A percentile compares a stretch with the other conserved stretches of the same genome.
phyloP scores from a whole-genome alignment of 768 basidiomycete species.

The Porphyrellus cyaneotinctus region DNA sequence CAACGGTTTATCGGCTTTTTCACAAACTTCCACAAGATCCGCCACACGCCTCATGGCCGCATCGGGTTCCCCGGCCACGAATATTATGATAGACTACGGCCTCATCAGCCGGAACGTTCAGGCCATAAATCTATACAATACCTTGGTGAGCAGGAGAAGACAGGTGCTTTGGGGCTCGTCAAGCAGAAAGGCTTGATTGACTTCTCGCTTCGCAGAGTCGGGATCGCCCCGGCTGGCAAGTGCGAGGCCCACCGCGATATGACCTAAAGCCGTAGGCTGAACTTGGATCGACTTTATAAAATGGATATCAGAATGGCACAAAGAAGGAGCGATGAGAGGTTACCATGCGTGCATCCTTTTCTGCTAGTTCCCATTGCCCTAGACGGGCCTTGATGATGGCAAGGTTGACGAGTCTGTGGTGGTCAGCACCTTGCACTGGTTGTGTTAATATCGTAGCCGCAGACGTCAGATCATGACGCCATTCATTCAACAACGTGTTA shows the following conservation, averaged over 20 bases:
- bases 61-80: neutral
- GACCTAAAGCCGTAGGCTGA: neutral
- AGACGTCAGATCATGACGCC: neutral
- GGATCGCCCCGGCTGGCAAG: neutral
- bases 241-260: neutral
- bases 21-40: neutral
- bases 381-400: neutral
- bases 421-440: neutral
- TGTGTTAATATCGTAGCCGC: neutral
- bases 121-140: neutral
- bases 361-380: neutral
- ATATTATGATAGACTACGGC: neutral
- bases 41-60: neutral
- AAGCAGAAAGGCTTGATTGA: neutral
- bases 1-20: neutral
- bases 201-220: neutral
- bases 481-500: neutral
- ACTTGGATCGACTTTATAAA: neutral
- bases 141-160: neutral
- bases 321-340: neutral
- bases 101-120: neutral
- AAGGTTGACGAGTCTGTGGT: slow-evolving; percentile 1
- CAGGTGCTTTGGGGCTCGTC: neutral
- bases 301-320: neutral
- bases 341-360: neutral